Percentiles rank a stretch among this genome's conserved stretches.
Conservation (phyloP, 768 basidiomycete genomes). For the Boletus huronensis region DNA sequence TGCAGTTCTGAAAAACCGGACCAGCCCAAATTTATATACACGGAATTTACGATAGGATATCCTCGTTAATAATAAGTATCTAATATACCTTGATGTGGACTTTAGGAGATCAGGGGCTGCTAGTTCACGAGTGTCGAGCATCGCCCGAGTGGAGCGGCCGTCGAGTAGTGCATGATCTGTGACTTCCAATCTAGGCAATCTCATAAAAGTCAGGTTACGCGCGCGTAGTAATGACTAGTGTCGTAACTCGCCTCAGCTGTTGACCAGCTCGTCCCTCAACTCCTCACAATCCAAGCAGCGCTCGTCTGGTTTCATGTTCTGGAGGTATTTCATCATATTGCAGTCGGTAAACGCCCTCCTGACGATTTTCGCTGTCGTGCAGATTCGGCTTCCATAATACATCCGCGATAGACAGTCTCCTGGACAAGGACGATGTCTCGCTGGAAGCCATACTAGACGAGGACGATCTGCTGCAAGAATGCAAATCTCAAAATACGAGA, state of each 20-base stretch:
- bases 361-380: constrained; percentile 6
- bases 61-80: constrained; percentile 23
- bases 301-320: constrained; percentile 40
- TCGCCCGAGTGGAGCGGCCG: not conserved
- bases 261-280: constrained; percentile 10
- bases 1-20: constrained; percentile 27
- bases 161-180: constrained; percentile 4
- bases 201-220: constrained; percentile 5
- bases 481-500: constrained; percentile 89
- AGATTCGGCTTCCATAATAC: constrained; percentile 92
- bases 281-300: constrained; percentile 10
- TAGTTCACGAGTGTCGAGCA: not conserved
- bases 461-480: constrained; percentile 90
- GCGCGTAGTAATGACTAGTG: constrained; percentile 5
- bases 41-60: constrained; percentile 27
- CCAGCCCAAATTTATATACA: constrained; percentile 17
- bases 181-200: constrained; percentile 28
- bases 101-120: constrained; percentile 4
- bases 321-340: constrained; percentile 37
- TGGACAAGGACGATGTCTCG: constrained; percentile 85
- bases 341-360: not conserved
- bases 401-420: constrained; percentile 83
- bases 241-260: constrained; percentile 22
- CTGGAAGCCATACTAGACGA: constrained; percentile 92
- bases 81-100: constrained; percentile 23